Evolutionary conservation across 2,329 filamentous ascomycete genomes (phyloP), one percentile per base, ranked within the genome.

Genomic region (Fusarium sulawesiense): DNA sequence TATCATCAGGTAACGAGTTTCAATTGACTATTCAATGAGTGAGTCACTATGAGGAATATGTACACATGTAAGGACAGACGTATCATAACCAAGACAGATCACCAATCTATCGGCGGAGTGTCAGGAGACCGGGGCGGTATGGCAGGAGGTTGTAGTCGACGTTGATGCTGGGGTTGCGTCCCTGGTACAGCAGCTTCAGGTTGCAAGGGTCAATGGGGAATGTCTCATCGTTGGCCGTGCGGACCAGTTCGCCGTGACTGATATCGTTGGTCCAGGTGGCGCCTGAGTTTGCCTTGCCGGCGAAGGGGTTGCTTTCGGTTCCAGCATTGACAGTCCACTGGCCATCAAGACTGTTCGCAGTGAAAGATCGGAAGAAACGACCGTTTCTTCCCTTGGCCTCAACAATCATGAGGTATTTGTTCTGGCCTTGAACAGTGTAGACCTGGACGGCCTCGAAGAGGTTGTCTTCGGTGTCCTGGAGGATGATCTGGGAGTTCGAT

Each of bases 391-490:
- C 89, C 45, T 88, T 86, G 0, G 87, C 82, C 77, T 92, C 89
- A 41, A 91, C 88, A 30, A 91, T 85, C 87, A 91, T 90, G 57
- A 91, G 85, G 77, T 91, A 91, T 67, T 84, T 78, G 65, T 81
- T 81, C 71, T 85, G 81, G 41, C 85, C 86, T 25, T 82, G 50
- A 58, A 91, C 73, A 2, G 83, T 89, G 79, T 91, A 92, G 41
- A 92, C 89, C 71, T 91, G 85, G 0, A 90, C 88, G 0, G 88
- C 88, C 73, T 92, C 89, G 76, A 91, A 91, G 1, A 91, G 81
- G 73, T 88, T 87, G 77, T 87, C 82, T n/a, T 65, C 82, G 3
- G 82, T 79, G 76, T 89, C 88, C 74, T 79, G 85, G 72, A 91
- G 73, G 63, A 90, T 73, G 0, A 84, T 78, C 4, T 82, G 83